Evolutionary conservation across 2,329 filamentous ascomycete genomes (phyloP), one percentile per base, ranked within the genome.

Genomic region (Blastomyces silverae): DNA sequence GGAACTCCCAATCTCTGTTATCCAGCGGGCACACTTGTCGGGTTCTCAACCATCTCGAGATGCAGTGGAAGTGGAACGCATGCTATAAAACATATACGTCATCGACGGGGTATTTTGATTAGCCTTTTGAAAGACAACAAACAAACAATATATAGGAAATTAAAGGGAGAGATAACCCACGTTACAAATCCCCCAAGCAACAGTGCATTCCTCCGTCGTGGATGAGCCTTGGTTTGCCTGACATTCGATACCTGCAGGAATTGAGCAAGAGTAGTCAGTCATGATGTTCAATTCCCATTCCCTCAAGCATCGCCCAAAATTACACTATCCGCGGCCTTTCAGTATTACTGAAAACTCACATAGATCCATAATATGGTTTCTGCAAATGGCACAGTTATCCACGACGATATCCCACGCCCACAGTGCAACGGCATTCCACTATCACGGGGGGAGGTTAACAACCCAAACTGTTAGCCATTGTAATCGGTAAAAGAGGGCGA

Each of bases 341-440:
- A 44, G 25, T 28, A 3, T 52, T 25, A 10, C 34, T 39, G 61
- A 48, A 17, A 53, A 78, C 87, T 71, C 81, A 92, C 94, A 99
- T 37, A 99, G 84, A 78, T 99, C 94, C 94, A 99, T 99, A 79
- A 99, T 99, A 78, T 99, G 94, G 77, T 99, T 99, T 76, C 94
- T 86, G 83, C 94, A 99, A 76, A 99, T 99, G 73, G 94, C 94
- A 77, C 94, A 99, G 84, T 99, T 99, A 80, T 99, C 94, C 67
- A 99, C 94, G 42, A 97, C 92, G 66, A 99, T 99, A 76, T 99
- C 94, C 94, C 94, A 99, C 0, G 94, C 94, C 94, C 94, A 99
- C 1, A 99, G 84, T 52, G 94, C 92, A 62, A 99, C 94, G 0
- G 94, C 94, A 73, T 97, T 97, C 94, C 94, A 99, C 93, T 97